phyloP scores from a whole-genome alignment of 1,284 basidiomycete genomes.

The Tilletia walkeri region DNA sequence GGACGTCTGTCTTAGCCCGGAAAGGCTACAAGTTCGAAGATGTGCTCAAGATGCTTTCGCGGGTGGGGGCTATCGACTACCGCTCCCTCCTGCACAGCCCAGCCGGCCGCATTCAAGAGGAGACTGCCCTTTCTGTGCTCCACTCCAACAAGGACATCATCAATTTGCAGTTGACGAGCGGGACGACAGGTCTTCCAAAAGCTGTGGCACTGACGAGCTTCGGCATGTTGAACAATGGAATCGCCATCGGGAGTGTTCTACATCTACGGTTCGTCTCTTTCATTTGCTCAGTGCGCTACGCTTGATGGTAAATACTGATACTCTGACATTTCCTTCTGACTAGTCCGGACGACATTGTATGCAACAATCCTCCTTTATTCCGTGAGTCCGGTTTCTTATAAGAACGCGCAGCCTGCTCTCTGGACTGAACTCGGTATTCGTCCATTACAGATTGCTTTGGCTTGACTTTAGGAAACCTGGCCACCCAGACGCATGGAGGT shows the following conservation, averaged over 20 bases:
- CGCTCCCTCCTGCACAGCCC: constrained; percentile 54
- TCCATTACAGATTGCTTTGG: constrained; percentile 68
- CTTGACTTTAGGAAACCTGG: constrained; percentile 75
- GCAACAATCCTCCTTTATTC: constrained; percentile 43
- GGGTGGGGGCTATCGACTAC: constrained; percentile 35
- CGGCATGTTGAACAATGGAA: constrained; percentile 76
- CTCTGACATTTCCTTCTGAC: no score
- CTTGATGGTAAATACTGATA: no score
- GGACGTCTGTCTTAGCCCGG: constrained; percentile 33
- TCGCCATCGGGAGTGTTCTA: constrained; percentile 72
- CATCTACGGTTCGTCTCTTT: constrained; percentile 61
- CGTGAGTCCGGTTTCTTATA: constrained; percentile 23
- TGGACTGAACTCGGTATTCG: no score
- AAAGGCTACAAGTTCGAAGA: constrained; percentile 31
- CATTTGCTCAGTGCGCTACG: constrained; percentile 55
- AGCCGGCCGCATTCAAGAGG: constrained; percentile 60
- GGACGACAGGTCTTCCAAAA: constrained; percentile 67
- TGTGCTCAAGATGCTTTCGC: constrained; percentile 30
- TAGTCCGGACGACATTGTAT: constrained; percentile 31
- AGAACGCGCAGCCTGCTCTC: no score
- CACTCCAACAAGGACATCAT: constrained; percentile 67
- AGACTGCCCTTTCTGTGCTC: constrained; percentile 51
- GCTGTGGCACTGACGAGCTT: constrained; percentile 54
- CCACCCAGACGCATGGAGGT: constrained; percentile 72
- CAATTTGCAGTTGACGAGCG: constrained; percentile 79